Percentiles rank a stretch among this genome's conserved stretches.
Evolutionary conservation across 2,329 filamentous ascomycete genomes (phyloP).

Genomic region (Fusarium coffeatum): DNA sequence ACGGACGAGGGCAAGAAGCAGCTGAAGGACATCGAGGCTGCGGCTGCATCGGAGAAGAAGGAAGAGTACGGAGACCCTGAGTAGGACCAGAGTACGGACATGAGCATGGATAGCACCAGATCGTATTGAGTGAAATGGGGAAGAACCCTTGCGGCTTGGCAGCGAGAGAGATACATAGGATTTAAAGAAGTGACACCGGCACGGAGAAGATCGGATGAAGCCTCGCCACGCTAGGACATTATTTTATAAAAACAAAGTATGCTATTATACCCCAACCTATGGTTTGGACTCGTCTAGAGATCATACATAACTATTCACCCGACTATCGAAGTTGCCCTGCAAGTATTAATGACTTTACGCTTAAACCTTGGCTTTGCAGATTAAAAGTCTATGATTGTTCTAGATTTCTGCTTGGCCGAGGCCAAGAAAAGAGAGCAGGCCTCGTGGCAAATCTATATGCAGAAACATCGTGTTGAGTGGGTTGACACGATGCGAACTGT

Average conservation of each 20-base stretch:
- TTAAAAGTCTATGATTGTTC: too few relatives aligned
- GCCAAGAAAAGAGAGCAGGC: background rate
- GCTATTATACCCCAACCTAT: background rate
- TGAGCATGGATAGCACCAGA: background rate
- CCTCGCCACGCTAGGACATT: background rate
- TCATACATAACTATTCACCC: background rate
- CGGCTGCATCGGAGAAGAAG: conserved; percentile 48
- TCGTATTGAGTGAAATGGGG: background rate
- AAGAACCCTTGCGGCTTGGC: background rate
- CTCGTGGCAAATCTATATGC: background rate
- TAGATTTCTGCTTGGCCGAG: background rate
- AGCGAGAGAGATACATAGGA: background rate
- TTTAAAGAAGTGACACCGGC: background rate
- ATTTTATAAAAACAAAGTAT: background rate
- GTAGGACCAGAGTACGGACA: conserved; percentile 38
- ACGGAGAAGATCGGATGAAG: background rate
- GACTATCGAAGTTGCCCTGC: background rate
- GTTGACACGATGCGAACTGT: background rate
- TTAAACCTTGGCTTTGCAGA: background rate
- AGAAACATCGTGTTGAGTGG: conserved; percentile 2
- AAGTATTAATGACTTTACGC: background rate
- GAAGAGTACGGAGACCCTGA: conserved; percentile 54
- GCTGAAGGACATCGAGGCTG: conserved; percentile 78
- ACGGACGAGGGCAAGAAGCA: conserved; percentile 85
- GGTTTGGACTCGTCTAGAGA: background rate